A percentile compares a stretch with the other conserved stretches of the same genome.
Evolutionary conservation across 2,329 filamentous ascomycete species (phyloP).

Genomic region (Rhynchosporium graminicola): DNA sequence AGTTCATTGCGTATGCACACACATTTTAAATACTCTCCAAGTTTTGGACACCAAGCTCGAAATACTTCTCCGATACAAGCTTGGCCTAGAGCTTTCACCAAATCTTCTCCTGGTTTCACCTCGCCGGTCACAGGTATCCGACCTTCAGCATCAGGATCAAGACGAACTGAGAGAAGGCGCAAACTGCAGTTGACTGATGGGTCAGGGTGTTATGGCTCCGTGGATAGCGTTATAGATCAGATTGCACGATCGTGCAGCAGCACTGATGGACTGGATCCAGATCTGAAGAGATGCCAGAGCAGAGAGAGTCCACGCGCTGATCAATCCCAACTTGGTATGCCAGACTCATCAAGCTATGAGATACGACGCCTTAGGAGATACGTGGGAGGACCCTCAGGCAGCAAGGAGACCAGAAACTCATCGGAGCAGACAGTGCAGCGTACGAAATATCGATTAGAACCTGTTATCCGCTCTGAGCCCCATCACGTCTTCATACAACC

Average conservation of each 20-base stretch:
- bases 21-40: slow-evolving; percentile 39
- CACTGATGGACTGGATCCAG: slow-evolving; percentile 8
- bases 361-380: background rate
- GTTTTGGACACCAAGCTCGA: slow-evolving; percentile 39
- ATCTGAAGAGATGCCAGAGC: background rate
- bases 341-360: no score
- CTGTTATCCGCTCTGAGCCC: slow-evolving; percentile 35
- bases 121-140: slow-evolving; percentile 20
- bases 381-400: no score
- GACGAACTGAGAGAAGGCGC: slow-evolving; percentile 17
- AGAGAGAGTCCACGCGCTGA: background rate
- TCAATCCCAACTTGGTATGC: background rate
- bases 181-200: slow-evolving; percentile 25
- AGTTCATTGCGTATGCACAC: slow-evolving; percentile 41
- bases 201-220: slow-evolving; percentile 10
- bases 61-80: slow-evolving; percentile 36
- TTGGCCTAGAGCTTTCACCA: slow-evolving; percentile 32
- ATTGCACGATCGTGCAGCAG: background rate
- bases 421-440: background rate
- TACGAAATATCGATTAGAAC: slow-evolving; percentile 31
- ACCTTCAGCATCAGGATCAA: slow-evolving; percentile 14
- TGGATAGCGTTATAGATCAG: slow-evolving; percentile 11
- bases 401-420: background rate
- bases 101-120: slow-evolving; percentile 19
- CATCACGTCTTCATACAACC: slow-evolving; percentile 39